Percentiles rank a stretch among this genome's conserved stretches.
Evolutionary conservation across 1,284 basidiomycete species (phyloP).

Genomic region (Tilletia horrida): DNA sequence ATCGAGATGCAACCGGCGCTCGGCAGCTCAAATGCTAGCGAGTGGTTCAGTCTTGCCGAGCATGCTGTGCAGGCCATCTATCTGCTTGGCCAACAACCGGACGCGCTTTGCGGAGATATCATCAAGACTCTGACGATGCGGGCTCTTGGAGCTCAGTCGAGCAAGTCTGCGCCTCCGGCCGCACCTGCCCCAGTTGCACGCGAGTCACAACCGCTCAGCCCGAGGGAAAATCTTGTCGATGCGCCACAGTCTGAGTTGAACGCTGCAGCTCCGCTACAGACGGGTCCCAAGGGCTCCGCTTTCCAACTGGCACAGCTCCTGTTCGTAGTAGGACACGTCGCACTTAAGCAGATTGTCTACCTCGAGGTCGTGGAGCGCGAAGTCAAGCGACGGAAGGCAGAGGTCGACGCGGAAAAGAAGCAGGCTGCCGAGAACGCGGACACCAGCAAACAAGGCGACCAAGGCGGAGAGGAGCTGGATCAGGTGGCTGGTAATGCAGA

Average conservation of each 20-base stretch:
- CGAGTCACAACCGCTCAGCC: neutral
- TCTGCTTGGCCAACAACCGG: conserved; percentile 87
- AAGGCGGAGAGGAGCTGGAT: conserved; percentile 66
- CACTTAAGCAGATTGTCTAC: conserved; percentile 95
- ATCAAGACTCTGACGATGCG: conserved; percentile 74
- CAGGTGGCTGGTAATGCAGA: conserved; percentile 96
- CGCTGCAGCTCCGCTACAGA: neutral
- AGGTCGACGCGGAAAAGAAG: conserved; percentile 60
- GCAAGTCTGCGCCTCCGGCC: conserved; percentile 23
- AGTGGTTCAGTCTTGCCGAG: conserved; percentile 83
- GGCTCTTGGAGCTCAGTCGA: conserved; percentile 62
- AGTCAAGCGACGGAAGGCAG: conserved; percentile 92
- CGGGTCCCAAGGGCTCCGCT: conserved; percentile 54
- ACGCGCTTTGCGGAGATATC: conserved; percentile 74
- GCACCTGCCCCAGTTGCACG: neutral
- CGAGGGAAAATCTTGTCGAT: neutral
- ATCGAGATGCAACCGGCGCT: conserved; percentile 56
- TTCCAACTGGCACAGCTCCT: conserved; percentile 86
- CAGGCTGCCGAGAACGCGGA: conserved; percentile 55
- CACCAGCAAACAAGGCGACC: conserved; percentile 54
- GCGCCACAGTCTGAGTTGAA: neutral
- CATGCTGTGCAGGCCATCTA: conserved; percentile 96
- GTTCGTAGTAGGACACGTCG: conserved; percentile 91
- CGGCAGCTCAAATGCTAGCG: conserved; percentile 26
- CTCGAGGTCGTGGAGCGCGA: conserved; percentile 95